Percentiles rank a stretch among this genome's conserved stretches.
Conservation (phyloP, 2,329 filamentous ascomycete genomes). For the Colletotrichum simmondsii region DNA sequence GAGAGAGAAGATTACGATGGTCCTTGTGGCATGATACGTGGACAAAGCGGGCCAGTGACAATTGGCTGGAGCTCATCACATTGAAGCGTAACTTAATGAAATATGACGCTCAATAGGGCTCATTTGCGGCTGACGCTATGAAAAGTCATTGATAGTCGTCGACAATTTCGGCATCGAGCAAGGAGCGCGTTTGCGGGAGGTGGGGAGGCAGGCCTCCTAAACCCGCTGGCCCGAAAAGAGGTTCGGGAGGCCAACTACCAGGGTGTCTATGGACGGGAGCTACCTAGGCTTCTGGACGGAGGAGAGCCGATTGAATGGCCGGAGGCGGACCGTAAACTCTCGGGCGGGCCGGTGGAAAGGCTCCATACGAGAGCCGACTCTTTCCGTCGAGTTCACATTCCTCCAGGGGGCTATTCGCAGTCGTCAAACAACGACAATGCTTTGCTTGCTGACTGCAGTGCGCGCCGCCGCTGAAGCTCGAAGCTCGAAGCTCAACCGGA, state of each 20-base stretch:
- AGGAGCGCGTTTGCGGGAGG: neutral
- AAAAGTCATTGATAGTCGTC: neutral
- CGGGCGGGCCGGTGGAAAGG: slow-evolving; percentile 14
- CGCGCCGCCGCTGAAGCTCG: neutral
- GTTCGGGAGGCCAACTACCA: neutral
- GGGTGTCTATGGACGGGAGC: neutral
- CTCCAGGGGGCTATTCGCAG: neutral
- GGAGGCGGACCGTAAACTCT: slow-evolving; percentile 9
- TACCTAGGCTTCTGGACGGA: slow-evolving; percentile 3
- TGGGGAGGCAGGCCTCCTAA: neutral
- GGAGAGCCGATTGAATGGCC: slow-evolving; percentile 6
- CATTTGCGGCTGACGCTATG: neutral
- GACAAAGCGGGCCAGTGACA: neutral
- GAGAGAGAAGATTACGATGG: neutral
- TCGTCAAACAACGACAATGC: slow-evolving; percentile 1
- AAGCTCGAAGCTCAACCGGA: slow-evolving; percentile 15
- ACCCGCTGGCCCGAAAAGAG: slow-evolving; percentile 3
- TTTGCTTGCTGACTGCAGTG: neutral
- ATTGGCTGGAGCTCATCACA: neutral
- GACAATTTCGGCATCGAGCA: neutral
- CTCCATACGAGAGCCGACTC: neutral
- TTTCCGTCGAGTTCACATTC: neutral
- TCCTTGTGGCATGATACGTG: neutral
- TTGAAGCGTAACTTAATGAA: neutral
- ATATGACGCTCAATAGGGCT: neutral